Evolutionary conservation across 2,329 filamentous ascomycete genomes (phyloP).

Genomic region (Esteya vermicola): DNA sequence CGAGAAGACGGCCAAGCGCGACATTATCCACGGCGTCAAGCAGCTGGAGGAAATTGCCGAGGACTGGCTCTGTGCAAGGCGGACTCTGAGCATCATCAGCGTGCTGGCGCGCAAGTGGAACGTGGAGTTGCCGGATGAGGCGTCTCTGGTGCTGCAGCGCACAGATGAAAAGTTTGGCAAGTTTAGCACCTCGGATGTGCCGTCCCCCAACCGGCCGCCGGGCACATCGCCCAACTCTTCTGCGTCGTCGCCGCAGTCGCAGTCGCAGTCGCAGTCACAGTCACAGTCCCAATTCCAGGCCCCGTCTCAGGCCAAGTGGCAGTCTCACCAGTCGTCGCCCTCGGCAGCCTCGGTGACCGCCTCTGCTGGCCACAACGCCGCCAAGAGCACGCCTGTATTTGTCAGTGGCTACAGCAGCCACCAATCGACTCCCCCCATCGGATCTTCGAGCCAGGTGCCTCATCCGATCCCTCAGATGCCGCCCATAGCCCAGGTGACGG

Average conservation of each 20-base stretch:
- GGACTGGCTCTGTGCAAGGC: conserved; percentile 79
- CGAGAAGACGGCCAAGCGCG: conserved; percentile 77
- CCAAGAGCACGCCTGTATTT: too few species aligned
- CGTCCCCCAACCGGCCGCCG: conserved; percentile 30
- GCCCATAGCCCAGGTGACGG: conserved; percentile 19
- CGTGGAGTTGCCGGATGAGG: conserved; percentile 75
- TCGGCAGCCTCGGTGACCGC: too few species aligned
- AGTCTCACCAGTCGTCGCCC: too few species aligned
- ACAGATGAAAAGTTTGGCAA: conserved; percentile 69
- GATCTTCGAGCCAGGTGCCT: too few species aligned
- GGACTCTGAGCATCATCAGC: conserved; percentile 73
- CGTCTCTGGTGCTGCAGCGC: conserved; percentile 57
- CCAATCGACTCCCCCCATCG: too few species aligned
- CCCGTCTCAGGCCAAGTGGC: too few species aligned
- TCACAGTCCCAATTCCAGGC: too few species aligned
- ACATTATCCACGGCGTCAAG: conserved; percentile 81
- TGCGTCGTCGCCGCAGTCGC: conserved; percentile 13
- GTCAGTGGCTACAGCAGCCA: too few species aligned
- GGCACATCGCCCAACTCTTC: too few species aligned
- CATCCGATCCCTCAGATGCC: too few species aligned
- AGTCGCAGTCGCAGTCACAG: conserved; percentile 4
- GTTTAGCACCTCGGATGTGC: conserved; percentile 47
- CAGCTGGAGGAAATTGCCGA: conserved; percentile 93
- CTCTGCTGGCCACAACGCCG: too few species aligned
- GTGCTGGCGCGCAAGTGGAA: conserved; percentile 82